A percentile compares a stretch with the other conserved stretches of the same genome.
These are phyloP conservation scores for Mayamaea pseudoterrestris DNA, from an alignment of 108 stramenopile genomes.

Conservation along the genomic window DNA sequence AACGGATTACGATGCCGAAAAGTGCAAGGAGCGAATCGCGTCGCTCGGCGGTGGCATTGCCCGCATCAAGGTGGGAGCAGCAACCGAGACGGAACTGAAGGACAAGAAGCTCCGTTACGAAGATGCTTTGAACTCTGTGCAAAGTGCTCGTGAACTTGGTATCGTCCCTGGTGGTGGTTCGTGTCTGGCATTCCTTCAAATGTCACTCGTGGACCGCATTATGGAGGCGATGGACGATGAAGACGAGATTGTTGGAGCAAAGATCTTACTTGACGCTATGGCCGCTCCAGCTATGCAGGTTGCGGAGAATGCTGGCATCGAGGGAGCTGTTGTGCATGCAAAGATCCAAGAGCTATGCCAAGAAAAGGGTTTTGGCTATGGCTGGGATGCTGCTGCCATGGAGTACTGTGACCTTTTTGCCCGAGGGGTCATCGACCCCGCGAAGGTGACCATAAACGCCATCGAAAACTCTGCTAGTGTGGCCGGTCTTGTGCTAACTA, in stretches of 20 bases:
- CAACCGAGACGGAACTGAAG: conserved; percentile 97
- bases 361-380: conserved; percentile 79
- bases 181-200: conserved; percentile 78
- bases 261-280: conserved; percentile 79
- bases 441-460: conserved; percentile 94
- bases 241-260: conserved; percentile 80
- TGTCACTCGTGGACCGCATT: conserved; percentile 47
- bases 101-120: conserved; percentile 98
- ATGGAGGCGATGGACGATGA: conserved; percentile 74
- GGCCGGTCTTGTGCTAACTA: conserved; percentile 91
- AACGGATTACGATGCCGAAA: conserved; percentile 87
- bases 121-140: conserved; percentile 92
- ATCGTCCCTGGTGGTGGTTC: conserved; percentile 95
- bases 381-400: conserved; percentile 87
- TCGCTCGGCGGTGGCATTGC: conserved; percentile 95
- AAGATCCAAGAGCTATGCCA: conserved; percentile 73
- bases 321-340: conserved; percentile 93
- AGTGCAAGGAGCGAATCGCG: conserved; percentile 89
- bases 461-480: conserved; percentile 92
- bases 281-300: conserved; percentile 84
- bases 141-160: conserved; percentile 85
- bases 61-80: conserved; percentile 96
- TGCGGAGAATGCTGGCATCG: conserved; percentile 89
- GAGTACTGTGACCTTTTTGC: conserved; percentile 80
- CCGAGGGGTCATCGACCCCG: conserved; percentile 89